phyloP scores from a whole-genome alignment of 495 filamentous ascomycete species.

The Penicillium subrubescens region DNA sequence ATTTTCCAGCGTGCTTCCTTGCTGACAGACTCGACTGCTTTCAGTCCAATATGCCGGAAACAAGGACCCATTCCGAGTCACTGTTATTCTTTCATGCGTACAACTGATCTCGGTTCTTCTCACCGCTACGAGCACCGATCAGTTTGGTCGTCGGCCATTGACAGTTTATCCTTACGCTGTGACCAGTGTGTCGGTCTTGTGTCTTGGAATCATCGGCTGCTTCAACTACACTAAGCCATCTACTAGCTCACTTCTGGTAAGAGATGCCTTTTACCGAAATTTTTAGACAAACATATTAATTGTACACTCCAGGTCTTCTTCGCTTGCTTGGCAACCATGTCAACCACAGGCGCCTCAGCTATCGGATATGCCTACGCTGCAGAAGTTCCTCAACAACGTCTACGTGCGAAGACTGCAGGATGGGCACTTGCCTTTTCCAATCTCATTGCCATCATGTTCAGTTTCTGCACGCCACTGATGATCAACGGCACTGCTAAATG shows the following conservation, averaged over 20 bases:
- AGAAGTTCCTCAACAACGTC: conserved; percentile 41
- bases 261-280: neutral
- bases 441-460: conserved; percentile 43
- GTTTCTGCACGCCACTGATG: conserved; percentile 47
- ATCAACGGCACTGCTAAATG: conserved; percentile 40
- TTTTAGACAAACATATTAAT: neutral
- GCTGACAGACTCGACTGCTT: neutral
- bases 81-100: conserved; percentile 43
- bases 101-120: conserved; percentile 43
- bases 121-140: conserved; percentile 35
- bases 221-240: conserved; percentile 39
- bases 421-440: conserved; percentile 43
- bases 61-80: conserved; percentile 44
- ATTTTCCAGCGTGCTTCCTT: neutral
- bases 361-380: conserved; percentile 46
- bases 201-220: conserved; percentile 43
- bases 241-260: conserved; percentile 37
- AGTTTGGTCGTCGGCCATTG: conserved; percentile 40
- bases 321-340: conserved; percentile 39
- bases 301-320: conserved; percentile 32
- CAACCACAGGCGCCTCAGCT: conserved; percentile 44
- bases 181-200: conserved; percentile 38
- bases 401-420: conserved; percentile 42
- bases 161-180: conserved; percentile 43
- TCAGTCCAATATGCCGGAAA: conserved; percentile 43